These are phyloP conservation scores for Monosporascus sp. DNA, from an alignment of 2,329 filamentous ascomycete species.

Conservation along the genomic window DNA sequence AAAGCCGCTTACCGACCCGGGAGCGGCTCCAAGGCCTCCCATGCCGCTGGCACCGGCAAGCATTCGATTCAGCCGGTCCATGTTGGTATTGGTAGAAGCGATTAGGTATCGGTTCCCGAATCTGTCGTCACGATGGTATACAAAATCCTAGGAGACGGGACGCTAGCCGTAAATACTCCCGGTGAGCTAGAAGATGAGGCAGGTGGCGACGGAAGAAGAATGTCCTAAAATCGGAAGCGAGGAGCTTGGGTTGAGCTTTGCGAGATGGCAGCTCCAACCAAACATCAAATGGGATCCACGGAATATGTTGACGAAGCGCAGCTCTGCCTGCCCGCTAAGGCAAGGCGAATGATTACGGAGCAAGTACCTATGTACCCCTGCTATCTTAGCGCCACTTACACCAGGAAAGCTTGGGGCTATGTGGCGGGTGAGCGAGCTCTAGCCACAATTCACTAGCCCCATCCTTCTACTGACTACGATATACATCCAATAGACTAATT, in stretches of 20 bases:
- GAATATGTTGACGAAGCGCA: conserved; percentile 16
- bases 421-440: too few species aligned
- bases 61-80: conserved; percentile 92
- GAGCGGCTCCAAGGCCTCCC: conserved; percentile 54
- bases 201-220: neutral
- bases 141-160: too few species aligned
- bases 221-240: neutral
- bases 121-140: too few species aligned
- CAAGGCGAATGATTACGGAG: neutral
- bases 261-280: neutral
- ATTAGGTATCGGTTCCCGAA: neutral
- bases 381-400: too few species aligned
- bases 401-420: too few species aligned
- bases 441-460: too few species aligned
- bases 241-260: neutral
- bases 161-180: neutral
- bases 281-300: neutral
- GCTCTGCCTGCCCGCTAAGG: conserved; percentile 15
- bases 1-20: conserved; percentile 51
- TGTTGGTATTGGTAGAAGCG: conserved; percentile 34
- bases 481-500: too few species aligned
- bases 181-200: neutral
- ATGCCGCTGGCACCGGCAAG: conserved; percentile 68
- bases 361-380: neutral
- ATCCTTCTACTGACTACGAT: too few species aligned